Base-by-base conservation (phyloP, 2,329 filamentous ascomycete species). In the Ascocoryne sarcoides region DNA sequence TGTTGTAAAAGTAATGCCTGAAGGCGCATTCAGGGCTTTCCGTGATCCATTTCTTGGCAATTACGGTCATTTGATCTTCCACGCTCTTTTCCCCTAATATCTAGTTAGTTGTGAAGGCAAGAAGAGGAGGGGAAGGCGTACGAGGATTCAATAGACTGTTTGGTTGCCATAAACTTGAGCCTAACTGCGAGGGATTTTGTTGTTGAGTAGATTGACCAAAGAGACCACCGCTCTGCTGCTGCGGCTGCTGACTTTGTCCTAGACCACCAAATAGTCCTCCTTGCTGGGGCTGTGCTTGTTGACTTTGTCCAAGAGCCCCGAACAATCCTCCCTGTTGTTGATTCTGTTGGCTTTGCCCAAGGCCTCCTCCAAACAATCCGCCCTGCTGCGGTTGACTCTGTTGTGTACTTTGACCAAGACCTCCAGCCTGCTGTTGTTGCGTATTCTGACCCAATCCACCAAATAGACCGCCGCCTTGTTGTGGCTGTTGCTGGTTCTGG, bases 1-100 rank as follows among this genome's bases (percentile, higher is more conserved):
- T 79, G 65, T 92, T 92, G 70, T 92, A 93, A 61, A 92, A 86
- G 67, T 90, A 90, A 57, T 84, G 70, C 61, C 86, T 83, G 66
- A 92, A 87, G 19, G 75, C 76, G 53, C 83, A 88, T 57, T 76
- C 77, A 16, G 76, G 71, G 59, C 71, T 74, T 18, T 70, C 62
- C 1, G 83, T 79, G 46, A 84, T 71, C 85, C 85, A 92, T 64
- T 89, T 88, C 45, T 76, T 69, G 38, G 76, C 67, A 30, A 92
- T 71, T 18, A 78, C 68, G 45, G 72, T 68, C 60, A 89, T 84
- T 60, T 90, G 84, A 42, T 88, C 80, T 15, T 77, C 70, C 32
- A 89, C 74, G 35, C 79, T 76, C 60, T 87, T 87, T 58, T 88
- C 81, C 51, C 70, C 76, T 78, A 46, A 23, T 17, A 16, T 9